Conservation (phyloP, 1,139 yeast genomes). For the Sugiyamaella sp. region DNA sequence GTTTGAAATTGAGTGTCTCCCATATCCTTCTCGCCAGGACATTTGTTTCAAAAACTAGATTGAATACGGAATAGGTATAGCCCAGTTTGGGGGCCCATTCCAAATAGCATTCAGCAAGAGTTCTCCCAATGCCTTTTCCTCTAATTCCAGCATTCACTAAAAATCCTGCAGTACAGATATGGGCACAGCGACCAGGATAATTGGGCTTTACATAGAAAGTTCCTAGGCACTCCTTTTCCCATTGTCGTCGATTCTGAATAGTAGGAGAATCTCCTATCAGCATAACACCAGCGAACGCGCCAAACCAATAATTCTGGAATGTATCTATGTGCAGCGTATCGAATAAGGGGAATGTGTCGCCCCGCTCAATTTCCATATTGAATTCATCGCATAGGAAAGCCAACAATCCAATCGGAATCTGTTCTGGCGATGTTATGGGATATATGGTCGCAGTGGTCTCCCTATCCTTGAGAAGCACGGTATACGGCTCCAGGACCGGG, state of each 20-base stretch:
- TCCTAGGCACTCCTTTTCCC: constrained; percentile 92
- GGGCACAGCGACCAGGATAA: constrained; percentile 90
- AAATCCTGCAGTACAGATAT: constrained; percentile 88
- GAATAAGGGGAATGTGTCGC: constrained; percentile 84
- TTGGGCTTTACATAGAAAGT: constrained; percentile 82
- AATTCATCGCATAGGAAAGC: constrained; percentile 88
- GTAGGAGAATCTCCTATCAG: constrained; percentile 56
- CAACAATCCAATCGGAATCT: constrained; percentile 73
- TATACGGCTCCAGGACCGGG: constrained; percentile 34
- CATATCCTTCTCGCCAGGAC: constrained; percentile 77
- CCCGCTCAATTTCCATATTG: constrained; percentile 88
- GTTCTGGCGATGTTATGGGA: constrained; percentile 67
- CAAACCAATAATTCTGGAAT: constrained; percentile 84
- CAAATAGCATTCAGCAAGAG: constrained; percentile 76
- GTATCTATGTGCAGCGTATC: constrained; percentile 74
- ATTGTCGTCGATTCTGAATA: constrained; percentile 53
- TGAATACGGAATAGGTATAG: constrained; percentile 80
- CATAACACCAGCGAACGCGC: constrained; percentile 85
- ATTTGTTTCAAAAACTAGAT: constrained; percentile 86
- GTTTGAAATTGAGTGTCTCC: constrained; percentile 72
- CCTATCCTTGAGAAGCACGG: constrained; percentile 66
- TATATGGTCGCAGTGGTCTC: constrained; percentile 91
- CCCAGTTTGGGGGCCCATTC: constrained; percentile 93
- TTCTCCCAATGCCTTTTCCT: constrained; percentile 87
- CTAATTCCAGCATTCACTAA: constrained; percentile 90